These are phyloP conservation scores for Cryptococcus hybrid DNA, from an alignment of 1,284 basidiomycete species.

Conservation along the genomic window DNA sequence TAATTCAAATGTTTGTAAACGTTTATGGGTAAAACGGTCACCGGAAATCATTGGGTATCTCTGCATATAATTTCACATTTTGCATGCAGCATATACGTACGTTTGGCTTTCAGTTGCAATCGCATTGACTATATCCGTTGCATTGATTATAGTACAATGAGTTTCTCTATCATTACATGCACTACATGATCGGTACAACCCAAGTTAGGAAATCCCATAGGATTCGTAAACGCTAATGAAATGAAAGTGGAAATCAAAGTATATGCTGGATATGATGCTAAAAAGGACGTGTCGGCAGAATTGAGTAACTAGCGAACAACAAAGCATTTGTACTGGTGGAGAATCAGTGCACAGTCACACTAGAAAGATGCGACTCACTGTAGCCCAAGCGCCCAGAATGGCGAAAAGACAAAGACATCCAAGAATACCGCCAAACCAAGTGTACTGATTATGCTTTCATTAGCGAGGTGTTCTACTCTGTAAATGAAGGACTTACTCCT, in stretches of 20 bases:
- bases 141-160: too few relatives aligned
- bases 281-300: neutral
- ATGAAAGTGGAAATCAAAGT: too few relatives aligned
- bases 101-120: too few relatives aligned
- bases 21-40: too few relatives aligned
- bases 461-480: neutral
- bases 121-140: too few relatives aligned
- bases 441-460: slow-evolving; percentile 53
- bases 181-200: too few relatives aligned
- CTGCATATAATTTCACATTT: too few relatives aligned
- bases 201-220: too few relatives aligned
- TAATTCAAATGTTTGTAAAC: too few relatives aligned
- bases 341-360: neutral
- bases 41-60: too few relatives aligned
- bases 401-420: slow-evolving; percentile 74
- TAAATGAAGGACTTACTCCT: slow-evolving; percentile 30
- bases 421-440: slow-evolving; percentile 83
- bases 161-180: too few relatives aligned
- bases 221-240: neutral
- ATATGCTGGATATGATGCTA: neutral
- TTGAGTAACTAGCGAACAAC: slow-evolving; percentile 11
- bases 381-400: slow-evolving; percentile 73
- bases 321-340: slow-evolving; percentile 19
- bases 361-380: slow-evolving; percentile 43
- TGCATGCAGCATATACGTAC: too few relatives aligned